Evolutionary conservation across 768 basidiomycete genomes (phyloP).

Genomic region (Leccinum longicurvipes): DNA sequence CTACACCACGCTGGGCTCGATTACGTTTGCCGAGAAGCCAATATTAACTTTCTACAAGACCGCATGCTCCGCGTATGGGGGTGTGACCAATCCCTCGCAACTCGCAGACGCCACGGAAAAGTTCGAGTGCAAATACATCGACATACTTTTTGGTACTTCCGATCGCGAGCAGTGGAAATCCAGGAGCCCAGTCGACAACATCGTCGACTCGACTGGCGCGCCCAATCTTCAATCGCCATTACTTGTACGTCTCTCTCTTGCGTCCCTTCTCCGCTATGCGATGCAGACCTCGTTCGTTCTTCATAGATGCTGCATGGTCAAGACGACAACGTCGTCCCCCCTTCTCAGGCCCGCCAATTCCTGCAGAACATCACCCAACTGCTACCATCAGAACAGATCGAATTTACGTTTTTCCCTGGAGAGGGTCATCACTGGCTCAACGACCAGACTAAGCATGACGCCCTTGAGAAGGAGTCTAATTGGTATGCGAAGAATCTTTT

Average conservation of each 20-base stretch:
- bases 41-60: conserved; percentile 47
- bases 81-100: conserved; percentile 52
- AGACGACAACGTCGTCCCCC: conserved; percentile 59
- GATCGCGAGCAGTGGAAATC: conserved; percentile 18
- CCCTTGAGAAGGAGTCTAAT: conserved; percentile 28
- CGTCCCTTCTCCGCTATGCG: neutral
- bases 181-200: conserved; percentile 13
- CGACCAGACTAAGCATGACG: conserved; percentile 29
- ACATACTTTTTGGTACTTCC: conserved; percentile 53
- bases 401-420: conserved; percentile 38
- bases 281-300: neutral
- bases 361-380: neutral
- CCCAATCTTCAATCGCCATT: conserved; percentile 22
- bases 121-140: conserved; percentile 20
- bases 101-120: conserved; percentile 30
- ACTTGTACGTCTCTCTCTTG: conserved; percentile 40
- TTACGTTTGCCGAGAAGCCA: conserved; percentile 53
- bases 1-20: conserved; percentile 56
- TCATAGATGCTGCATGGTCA: conserved; percentile 21
- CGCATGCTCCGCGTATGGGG: conserved; percentile 58
- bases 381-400: conserved; percentile 14
- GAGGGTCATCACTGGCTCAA: conserved; percentile 39
- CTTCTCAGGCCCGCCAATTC: conserved; percentile 43
- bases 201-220: neutral
- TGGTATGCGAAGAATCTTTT: conserved; percentile 31